Base-by-base conservation (phyloP, 495 filamentous ascomycete species). In the Aspergillus leporis region DNA sequence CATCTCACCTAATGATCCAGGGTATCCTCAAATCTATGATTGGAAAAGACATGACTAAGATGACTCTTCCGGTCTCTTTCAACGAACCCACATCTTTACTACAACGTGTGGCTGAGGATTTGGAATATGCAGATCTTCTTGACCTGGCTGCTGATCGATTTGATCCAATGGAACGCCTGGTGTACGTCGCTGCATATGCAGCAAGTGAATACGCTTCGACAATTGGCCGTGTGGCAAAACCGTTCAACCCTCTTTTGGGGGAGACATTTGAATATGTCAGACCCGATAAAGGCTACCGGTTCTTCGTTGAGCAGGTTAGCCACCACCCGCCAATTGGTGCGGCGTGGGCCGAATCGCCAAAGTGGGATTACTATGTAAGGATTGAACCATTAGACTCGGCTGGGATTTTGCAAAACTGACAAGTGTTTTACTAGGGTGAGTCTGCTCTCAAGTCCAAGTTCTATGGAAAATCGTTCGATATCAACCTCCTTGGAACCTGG, bases 21-120 rank as follows among this genome's bases (percentile, higher is more conserved):
- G 87, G 89, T 57, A 97, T 98, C 61, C 75, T 98, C 50, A 98
- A 98, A 79, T 98, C 94, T 41, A 98, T 98, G 94, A 96, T 98
- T 66, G 94, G 94, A 56, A 98, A 98, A 71, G 94, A 98, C 70
- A 98, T 98, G 94, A 98, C 94, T 19, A 97, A 92, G 77, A 98
- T 98, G 94, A 98, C 94, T 3, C 81, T 98, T 5, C 94, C 94
- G 0, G 94, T 98, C 5, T 97, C 94, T 12, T 98, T 98, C 78
- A 98, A 98, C 71, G 94, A 98, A 74, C 95, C 95, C 13, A 98
- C 94, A 12, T 98, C 94, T 18, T 77, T 98, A n/a, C 83, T 98
- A 21, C 92, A 98, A 66, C 90, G 94, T 67, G 92, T 96, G 30
- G 90, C 91, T 3, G 94, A 98, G 75, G 94, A 98, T 67, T 89